Conservation (phyloP, 371 early-diverging fungal species). For the Apophysomyces variabilis region DNA sequence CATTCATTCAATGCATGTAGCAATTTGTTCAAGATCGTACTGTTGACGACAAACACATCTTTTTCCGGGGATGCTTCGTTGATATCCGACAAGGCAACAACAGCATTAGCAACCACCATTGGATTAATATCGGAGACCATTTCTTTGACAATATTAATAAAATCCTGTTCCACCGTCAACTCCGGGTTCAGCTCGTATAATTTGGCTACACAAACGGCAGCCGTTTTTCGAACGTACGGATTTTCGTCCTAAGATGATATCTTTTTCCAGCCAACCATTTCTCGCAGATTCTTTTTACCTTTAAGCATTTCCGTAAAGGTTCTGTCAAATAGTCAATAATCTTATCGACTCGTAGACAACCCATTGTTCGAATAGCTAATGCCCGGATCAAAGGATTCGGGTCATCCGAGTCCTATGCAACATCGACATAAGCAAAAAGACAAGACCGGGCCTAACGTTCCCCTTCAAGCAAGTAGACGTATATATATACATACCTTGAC, state of each 20-base stretch:
- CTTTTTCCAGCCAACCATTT: background rate
- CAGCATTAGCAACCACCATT: conserved; percentile 94
- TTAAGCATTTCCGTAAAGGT: conserved; percentile 83
- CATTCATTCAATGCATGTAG: conserved; percentile 94
- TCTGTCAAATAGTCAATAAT: conserved; percentile 84
- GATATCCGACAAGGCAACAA: conserved; percentile 91
- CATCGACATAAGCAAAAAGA: background rate
- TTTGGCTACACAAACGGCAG: conserved; percentile 93
- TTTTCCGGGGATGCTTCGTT: conserved; percentile 76
- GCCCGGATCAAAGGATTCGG: conserved; percentile 92
- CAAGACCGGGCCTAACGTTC: no score
- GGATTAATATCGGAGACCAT: conserved; percentile 94
- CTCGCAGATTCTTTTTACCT: conserved; percentile 32
- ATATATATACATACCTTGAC: conserved; percentile 50
- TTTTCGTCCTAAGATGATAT: conserved; percentile 67
- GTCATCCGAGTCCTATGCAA: conserved; percentile 54
- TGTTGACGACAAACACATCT: conserved; percentile 74
- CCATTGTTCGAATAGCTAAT: conserved; percentile 93
- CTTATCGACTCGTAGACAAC: conserved; percentile 90
- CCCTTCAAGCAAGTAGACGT: background rate
- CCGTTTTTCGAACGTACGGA: conserved; percentile 95
- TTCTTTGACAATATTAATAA: conserved; percentile 83
- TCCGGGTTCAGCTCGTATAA: conserved; percentile 69
- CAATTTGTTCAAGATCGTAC: conserved; percentile 79
- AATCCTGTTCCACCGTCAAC: conserved; percentile 75